phyloP scores from a whole-genome alignment of 306 rosid genomes.

The Leucaena leucocephala region DNA sequence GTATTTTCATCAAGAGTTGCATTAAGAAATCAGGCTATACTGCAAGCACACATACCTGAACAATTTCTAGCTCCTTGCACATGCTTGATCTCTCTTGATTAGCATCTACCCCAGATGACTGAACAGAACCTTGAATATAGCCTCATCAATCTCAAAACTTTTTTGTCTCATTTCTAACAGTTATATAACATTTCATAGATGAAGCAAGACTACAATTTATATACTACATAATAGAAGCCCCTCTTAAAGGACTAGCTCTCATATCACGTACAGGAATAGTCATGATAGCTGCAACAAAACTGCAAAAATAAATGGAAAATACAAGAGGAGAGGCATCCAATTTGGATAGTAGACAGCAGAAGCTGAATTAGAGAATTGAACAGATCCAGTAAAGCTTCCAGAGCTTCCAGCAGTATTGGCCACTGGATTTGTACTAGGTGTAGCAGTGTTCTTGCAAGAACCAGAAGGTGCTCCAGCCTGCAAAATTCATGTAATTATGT shows the following conservation, averaged over 20 bases:
- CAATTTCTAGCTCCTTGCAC: constrained; percentile 40
- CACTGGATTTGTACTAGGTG: constrained; percentile 56
- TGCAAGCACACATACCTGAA: constrained; percentile 54
- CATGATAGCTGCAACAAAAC: constrained; percentile 46
- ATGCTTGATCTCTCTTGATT: constrained; percentile 44
- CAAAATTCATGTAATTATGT: constrained; percentile 40
- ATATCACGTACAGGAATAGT: constrained; percentile 1
- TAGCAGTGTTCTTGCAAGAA: constrained; percentile 77
- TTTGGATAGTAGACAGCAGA: constrained; percentile 49
- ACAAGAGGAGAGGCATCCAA: constrained; percentile 40
- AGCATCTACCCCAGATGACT: constrained; percentile 42
- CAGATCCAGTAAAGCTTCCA: constrained; percentile 85
- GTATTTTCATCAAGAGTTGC: constrained; percentile 17
- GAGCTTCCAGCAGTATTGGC: constrained; percentile 68
- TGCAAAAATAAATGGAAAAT: constrained; percentile 43
- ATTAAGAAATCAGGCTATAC: constrained; percentile 31
- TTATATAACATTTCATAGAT: constrained; percentile 39
- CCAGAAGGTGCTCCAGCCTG: constrained; percentile 90
- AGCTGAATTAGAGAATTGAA: constrained; percentile 78
- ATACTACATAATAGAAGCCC: constrained; percentile 40
- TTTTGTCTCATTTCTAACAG: constrained; percentile 41
- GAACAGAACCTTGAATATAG: constrained; percentile 40
- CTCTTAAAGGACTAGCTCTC: constrained; percentile 28
- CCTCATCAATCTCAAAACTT: constrained; percentile 37
- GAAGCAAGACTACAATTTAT: constrained; percentile 38